Evolutionary conservation across 306 rosid species (phyloP).

Genomic region (Sophora flavescens): DNA sequence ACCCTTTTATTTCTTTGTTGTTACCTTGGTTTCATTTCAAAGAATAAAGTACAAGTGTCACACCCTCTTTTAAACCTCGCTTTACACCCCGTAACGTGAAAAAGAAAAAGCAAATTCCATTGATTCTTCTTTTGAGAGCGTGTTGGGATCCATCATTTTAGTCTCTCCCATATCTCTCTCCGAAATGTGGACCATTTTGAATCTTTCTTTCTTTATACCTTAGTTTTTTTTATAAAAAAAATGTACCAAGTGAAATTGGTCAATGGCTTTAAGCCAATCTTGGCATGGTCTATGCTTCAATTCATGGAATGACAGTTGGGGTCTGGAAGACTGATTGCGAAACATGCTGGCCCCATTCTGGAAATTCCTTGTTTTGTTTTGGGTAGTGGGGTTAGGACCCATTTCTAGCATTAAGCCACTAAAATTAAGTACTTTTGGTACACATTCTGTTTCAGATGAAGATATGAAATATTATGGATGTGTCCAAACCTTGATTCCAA

Average conservation of each 20-base stretch:
- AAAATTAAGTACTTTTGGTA: conserved; percentile 36
- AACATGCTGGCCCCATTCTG: conserved; percentile 48
- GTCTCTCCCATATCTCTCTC: conserved; percentile 45
- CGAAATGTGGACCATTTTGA: conserved; percentile 53
- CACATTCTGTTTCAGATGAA: conserved; percentile 36
- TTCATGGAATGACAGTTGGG: conserved; percentile 37
- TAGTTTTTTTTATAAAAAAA: too few relatives aligned
- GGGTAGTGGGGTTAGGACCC: conserved; percentile 42
- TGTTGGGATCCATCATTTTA: conserved; percentile 67
- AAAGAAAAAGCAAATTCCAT: conserved; percentile 46
- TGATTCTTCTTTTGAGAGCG: conserved; percentile 56
- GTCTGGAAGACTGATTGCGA: conserved; percentile 14
- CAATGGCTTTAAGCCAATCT: conserved; percentile 41
- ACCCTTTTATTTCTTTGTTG: conserved; percentile 34
- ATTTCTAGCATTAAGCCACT: conserved; percentile 32
- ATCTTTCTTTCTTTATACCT: conserved; percentile 33
- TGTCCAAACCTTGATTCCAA: conserved; percentile 22
- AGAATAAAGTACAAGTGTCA: conserved; percentile 40
- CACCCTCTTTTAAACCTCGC: conserved; percentile 31
- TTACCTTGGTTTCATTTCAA: conserved; percentile 5
- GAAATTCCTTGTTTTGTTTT: conserved; percentile 43
- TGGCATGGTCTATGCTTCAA: conserved; percentile 36
- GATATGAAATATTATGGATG: conserved; percentile 30
- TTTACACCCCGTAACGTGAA: conserved; percentile 44
- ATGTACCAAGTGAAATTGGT: conserved; percentile 36